These are phyloP conservation scores for Penicillium mononematosum DNA, from an alignment of 495 filamentous ascomycete genomes.

Conservation along the genomic window DNA sequence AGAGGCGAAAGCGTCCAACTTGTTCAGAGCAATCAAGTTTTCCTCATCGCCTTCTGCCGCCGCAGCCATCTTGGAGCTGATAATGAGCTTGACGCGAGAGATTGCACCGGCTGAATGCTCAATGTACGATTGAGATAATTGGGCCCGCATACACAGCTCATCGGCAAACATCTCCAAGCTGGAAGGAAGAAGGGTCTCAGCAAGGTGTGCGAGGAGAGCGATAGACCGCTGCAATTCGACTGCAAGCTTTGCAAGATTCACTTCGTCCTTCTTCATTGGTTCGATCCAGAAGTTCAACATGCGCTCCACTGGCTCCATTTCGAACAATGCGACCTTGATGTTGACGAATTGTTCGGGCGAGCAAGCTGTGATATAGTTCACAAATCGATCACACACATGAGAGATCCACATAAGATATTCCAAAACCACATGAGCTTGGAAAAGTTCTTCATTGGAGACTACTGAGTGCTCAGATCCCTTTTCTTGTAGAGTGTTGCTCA, in stretches of 20 bases:
- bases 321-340: constrained; percentile 75
- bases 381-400: constrained; percentile 79
- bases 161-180: constrained; percentile 77
- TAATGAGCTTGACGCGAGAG: constrained; percentile 58
- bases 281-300: constrained; percentile 90
- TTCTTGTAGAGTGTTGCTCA: constrained; percentile 78
- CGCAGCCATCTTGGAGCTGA: constrained; percentile 56
- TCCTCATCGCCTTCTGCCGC: constrained; percentile 56
- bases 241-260: constrained; percentile 79
- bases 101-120: constrained; percentile 74
- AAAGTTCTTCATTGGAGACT: constrained; percentile 66
- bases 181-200: constrained; percentile 71
- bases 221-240: constrained; percentile 76
- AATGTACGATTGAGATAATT: constrained; percentile 80
- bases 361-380: constrained; percentile 72
- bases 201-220: constrained; percentile 80
- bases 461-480: constrained; percentile 58
- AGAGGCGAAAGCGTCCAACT: constrained; percentile 67
- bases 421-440: constrained; percentile 73
- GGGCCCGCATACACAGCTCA: constrained; percentile 67
- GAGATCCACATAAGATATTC: constrained; percentile 85
- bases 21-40: constrained; percentile 63
- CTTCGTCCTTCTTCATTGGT: constrained; percentile 72
- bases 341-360: constrained; percentile 71
- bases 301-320: constrained; percentile 89